Base-by-base conservation (phyloP, 768 basidiomycete species). In the Amanita subjunquillea region DNA sequence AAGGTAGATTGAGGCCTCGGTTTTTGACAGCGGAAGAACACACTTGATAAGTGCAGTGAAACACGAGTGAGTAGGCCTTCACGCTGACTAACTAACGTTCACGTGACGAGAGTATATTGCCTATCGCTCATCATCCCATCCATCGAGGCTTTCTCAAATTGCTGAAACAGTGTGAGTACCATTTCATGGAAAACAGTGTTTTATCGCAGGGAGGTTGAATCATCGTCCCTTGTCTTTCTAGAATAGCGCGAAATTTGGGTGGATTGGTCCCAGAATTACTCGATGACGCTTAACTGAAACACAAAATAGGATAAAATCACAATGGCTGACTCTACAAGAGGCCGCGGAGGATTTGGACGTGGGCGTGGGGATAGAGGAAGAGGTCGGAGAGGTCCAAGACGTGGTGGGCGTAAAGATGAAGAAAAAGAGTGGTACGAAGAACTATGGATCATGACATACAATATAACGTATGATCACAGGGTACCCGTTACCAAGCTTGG, bases 401-500 rank as follows among this genome's bases (percentile, higher is more conserved):
- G 95, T 61, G 96, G 95, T 54, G 91, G 90, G 55, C 91, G 92
- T 78, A 97, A 96, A 79, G 96, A 99, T 65, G 96, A 98, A 71
- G 96, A 98, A 75, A 97, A 98, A 79, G 96, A 98, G 71, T 98
- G 96, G 95, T 96, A 68, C 69, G 69, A 58, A 48, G 76, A 32
- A 17, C 40, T 27, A 4, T n/a, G 30, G 27, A 34, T 10, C 15
- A 22, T 29, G 17, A 30, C 38, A 38, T 6, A n/a, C 45, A 32
- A 45, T 55, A 30, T 2, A 41, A 48, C 54, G 40, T 45, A 45
- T 56, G 37, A n/a, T 12, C 22, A 6, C 61, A 93, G 91, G 93
- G 84, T 85, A 56, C 95, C 96, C 62, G 94, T 97, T 72, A 98
- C 96, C 69, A 99, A 98, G 71, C 88, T 99, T 60, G 96, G 96